Evolutionary conservation across 2,329 filamentous ascomycete genomes (phyloP), one percentile per base, ranked within the genome.

Genomic region (Fusarium sp.): DNA sequence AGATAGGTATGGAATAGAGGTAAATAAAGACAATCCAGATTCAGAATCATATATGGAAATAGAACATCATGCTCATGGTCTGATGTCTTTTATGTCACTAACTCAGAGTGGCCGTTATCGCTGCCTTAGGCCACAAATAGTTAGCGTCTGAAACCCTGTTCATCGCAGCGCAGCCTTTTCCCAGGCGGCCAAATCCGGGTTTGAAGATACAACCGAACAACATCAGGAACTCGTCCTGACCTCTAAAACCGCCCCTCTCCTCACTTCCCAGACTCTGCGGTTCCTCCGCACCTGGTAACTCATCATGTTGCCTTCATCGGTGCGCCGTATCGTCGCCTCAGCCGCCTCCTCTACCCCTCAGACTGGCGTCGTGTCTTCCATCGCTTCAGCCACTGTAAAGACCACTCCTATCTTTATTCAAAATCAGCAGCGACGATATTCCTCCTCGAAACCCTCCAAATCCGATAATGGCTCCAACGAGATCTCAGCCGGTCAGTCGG

Each of bases 371-470:
- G 77, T 83, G 55, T 81, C 84, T 52, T 78, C 81, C 62, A 73
- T 86, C 63, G 77, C 80, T 71, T 78, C 82, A 48, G 74, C 81
- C 46, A 79, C 79, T 57, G 72, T 84, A 68, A 82, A 82, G 74
- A 77, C 80, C 61, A 69, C 74, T 51, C 76, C 79, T 41, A 60
- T 82, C 71, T 79, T 81, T 72, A 74, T 78, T 67, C 78, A 81
- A 57, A 73, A 78, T 65, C 85, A 85, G 72, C 86, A 87, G 79
- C 82, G 86, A 73, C 82, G 87, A 70, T 88, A 83, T 74, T 89
- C 87, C 13, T 89, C 87, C 30, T 89, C 87, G 34, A 90, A 89
- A 77, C 86, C 87, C n/a, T 89, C 87, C 40, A 85, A 85, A 72
- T 84, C 87, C n/a, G 86, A 87, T 66, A 87, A 86, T 73, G 87